phyloP scores from a whole-genome alignment of 176 grass and related monocot species.

The Themeda triandra region DNA sequence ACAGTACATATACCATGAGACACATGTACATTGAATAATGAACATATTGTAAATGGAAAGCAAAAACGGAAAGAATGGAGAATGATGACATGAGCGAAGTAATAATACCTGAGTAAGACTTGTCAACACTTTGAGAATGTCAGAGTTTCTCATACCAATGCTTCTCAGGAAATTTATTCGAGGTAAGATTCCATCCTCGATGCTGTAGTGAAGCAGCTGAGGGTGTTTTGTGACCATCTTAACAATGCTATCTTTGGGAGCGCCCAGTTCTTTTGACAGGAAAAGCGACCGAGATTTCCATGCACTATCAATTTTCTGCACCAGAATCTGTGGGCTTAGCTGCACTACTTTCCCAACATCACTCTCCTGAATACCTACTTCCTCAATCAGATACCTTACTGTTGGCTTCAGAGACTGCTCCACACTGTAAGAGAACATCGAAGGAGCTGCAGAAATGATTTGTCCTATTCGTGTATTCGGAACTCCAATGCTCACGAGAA shows the following conservation, averaged over 20 bases:
- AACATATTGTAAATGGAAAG: not conserved
- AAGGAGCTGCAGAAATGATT: constrained; percentile 75
- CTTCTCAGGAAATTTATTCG: constrained; percentile 89
- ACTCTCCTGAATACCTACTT: constrained; percentile 78
- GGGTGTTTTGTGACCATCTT: constrained; percentile 97
- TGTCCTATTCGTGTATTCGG: constrained; percentile 60
- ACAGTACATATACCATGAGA: constrained; percentile 21
- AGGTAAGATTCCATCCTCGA: constrained; percentile 94
- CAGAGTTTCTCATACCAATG: constrained; percentile 72
- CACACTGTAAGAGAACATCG: constrained; percentile 87
- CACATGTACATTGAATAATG: not conserved
- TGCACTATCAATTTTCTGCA: constrained; percentile 72
- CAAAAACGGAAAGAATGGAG: constrained; percentile 11
- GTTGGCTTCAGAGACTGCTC: constrained; percentile 89
- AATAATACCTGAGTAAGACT: constrained; percentile 89
- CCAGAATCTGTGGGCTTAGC: constrained; percentile 94
- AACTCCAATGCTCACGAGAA: constrained; percentile 72
- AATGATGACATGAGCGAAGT: constrained; percentile 10
- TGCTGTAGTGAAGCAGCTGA: constrained; percentile 96
- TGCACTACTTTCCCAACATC: constrained; percentile 93
- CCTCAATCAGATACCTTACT: constrained; percentile 79
- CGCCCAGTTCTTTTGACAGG: constrained; percentile 81
- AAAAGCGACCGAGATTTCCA: constrained; percentile 87
- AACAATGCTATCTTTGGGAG: constrained; percentile 84
- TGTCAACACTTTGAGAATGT: constrained; percentile 93